A percentile compares a stretch with the other conserved stretches of the same genome.
Conservation (phyloP, 306 rosid species). For the Castanea crenata region DNA sequence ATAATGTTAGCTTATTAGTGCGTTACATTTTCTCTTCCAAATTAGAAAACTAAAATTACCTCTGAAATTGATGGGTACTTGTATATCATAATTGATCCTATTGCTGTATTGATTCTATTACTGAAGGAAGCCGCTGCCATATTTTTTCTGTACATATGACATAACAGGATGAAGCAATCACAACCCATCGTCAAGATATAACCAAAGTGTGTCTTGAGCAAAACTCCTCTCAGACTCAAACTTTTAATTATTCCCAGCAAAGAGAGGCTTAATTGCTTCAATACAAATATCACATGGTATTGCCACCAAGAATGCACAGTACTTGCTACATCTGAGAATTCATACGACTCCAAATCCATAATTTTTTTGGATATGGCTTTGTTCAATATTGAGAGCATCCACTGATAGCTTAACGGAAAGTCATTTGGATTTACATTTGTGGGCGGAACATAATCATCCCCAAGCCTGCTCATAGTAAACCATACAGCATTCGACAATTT, state of each 20-base stretch:
- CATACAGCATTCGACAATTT: slow-evolving; percentile 91
- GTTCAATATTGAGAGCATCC: slow-evolving; percentile 77
- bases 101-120: slow-evolving; percentile 12
- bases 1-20: not conserved
- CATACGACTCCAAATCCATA: slow-evolving; percentile 56
- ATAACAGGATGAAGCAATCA: slow-evolving; percentile 94
- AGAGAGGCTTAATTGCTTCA: slow-evolving; percentile 89
- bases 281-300: slow-evolving; percentile 93
- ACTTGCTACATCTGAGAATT: slow-evolving; percentile 77
- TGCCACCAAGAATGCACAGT: slow-evolving; percentile 95
- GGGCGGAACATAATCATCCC: slow-evolving; percentile 75
- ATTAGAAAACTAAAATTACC: slow-evolving; percentile 48
- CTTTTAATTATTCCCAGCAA: slow-evolving; percentile 56
- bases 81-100: slow-evolving; percentile 76
- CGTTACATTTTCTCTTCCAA: not conserved
- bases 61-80: slow-evolving; percentile 66
- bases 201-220: slow-evolving; percentile 86
- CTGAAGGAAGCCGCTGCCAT: slow-evolving; percentile 91
- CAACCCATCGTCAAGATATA: slow-evolving; percentile 87
- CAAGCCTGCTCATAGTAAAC: slow-evolving; percentile 89
- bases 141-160: slow-evolving; percentile 94
- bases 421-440: slow-evolving; percentile 45
- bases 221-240: slow-evolving; percentile 52
- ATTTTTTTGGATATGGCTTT: slow-evolving; percentile 62
- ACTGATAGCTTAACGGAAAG: slow-evolving; percentile 86